Evolutionary conservation across 768 basidiomycete species (phyloP).

Genomic region (Lentinula guzmanii): DNA sequence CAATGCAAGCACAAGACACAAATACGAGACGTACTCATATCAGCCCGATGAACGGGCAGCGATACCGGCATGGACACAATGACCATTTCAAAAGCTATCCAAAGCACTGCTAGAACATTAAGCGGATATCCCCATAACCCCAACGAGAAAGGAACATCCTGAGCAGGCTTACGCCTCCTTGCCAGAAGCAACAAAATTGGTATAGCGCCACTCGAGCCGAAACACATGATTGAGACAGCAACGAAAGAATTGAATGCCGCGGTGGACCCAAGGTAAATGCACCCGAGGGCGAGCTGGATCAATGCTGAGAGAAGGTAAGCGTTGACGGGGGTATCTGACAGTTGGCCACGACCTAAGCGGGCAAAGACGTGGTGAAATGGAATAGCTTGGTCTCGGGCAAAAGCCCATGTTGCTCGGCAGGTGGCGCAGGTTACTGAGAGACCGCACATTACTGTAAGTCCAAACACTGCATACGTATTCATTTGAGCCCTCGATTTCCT

Average conservation of each 20-base stretch:
- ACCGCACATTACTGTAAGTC: constrained; percentile 53
- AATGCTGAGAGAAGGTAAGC: constrained; percentile 53
- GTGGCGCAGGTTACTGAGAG: constrained; percentile 64
- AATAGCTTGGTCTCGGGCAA: constrained; percentile 62
- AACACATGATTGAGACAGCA: constrained; percentile 60
- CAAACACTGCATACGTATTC: constrained; percentile 35
- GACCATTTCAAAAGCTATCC: constrained; percentile 11
- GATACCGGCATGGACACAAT: neutral
- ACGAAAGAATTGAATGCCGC: constrained; percentile 67
- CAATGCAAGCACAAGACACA: neutral
- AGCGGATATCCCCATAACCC: constrained; percentile 38
- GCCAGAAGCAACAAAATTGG: constrained; percentile 50
- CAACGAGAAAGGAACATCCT: constrained; percentile 44
- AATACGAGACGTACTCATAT: neutral
- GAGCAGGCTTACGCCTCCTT: constrained; percentile 35
- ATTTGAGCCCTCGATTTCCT: constrained; percentile 1
- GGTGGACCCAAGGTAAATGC: constrained; percentile 57
- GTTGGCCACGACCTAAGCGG: constrained; percentile 23
- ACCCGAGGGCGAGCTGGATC: constrained; percentile 54
- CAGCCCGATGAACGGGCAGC: neutral
- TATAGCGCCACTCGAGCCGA: constrained; percentile 57
- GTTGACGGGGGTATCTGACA: constrained; percentile 44
- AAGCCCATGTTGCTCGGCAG: constrained; percentile 67
- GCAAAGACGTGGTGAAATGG: constrained; percentile 45
- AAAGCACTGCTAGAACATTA: constrained; percentile 41